phyloP scores from a whole-genome alignment of 2,329 filamentous ascomycete genomes.

The Claviceps humidiphila region DNA sequence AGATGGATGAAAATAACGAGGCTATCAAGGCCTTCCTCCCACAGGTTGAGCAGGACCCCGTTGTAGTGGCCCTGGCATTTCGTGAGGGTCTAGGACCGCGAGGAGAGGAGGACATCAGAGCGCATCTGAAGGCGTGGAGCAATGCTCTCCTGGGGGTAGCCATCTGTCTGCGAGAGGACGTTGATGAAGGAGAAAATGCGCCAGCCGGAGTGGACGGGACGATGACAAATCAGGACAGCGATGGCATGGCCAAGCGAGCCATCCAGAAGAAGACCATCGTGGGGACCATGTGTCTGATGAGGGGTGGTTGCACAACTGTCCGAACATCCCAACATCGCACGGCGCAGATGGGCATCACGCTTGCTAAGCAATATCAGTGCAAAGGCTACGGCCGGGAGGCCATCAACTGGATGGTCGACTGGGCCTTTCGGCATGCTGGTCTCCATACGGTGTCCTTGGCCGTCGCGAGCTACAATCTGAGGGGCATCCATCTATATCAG shows the following conservation, averaged over 20 bases:
- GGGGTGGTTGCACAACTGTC: constrained; percentile 6
- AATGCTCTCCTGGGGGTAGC: constrained; percentile 11
- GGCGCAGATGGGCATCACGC: constrained; percentile 21
- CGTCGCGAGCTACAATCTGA: constrained; percentile 28
- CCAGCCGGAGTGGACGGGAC: background rate
- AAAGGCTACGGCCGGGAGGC: constrained; percentile 32
- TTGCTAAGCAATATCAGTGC: constrained; percentile 21
- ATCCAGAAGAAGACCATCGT: constrained; percentile 6
- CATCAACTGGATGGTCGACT: constrained; percentile 31
- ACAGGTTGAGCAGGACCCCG: constrained; percentile 7
- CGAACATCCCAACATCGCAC: constrained; percentile 9
- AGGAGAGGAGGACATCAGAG: constrained; percentile 7
- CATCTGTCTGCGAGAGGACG: constrained; percentile 8
- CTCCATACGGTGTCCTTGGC: constrained; percentile 29
- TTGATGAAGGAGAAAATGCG: background rate
- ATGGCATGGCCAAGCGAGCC: background rate
- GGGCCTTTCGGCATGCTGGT: constrained; percentile 28
- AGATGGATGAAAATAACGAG: constrained; percentile 8
- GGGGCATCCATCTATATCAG: constrained; percentile 28
- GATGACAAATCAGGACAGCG: background rate
- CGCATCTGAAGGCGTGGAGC: constrained; percentile 3
- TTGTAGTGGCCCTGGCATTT: constrained; percentile 7
- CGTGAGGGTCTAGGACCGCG: constrained; percentile 5
- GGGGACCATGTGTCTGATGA: constrained; percentile 10
- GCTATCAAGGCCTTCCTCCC: constrained; percentile 7